Evolutionary conservation across 2,329 filamentous ascomycete genomes (phyloP), one percentile per base, ranked within the genome.

Genomic region (Paraconiothyrium brasiliense): DNA sequence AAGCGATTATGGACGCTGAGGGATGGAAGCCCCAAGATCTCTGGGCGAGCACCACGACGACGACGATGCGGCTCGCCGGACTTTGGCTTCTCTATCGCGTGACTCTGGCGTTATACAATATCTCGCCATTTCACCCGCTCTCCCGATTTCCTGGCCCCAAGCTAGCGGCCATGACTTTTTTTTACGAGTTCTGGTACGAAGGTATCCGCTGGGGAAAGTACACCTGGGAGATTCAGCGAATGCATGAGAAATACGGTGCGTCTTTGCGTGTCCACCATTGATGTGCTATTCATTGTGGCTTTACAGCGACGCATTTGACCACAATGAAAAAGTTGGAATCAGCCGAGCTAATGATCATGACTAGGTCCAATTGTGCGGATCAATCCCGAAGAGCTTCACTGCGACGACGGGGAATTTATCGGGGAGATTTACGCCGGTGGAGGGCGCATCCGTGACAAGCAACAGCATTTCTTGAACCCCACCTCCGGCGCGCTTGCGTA

Each of bases 131-230:
- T 30, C 59, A 63, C 39, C 62, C 62, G 11, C 47, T 67, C 43
- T 35, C 49, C 32, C 35, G 50, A 11, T 57, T 67, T 46, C 64
- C 64, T 4, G 64, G 64, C 13, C 62, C 64, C 14, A 63, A 47
- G 32, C 46, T 67, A 4, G 55, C 62, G 7, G 64, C 62, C 22
- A 39, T 52, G 24, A 61, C 62, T 4, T 39, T 32, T 20, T 51
- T 60, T 44, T 66, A 66, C 46, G 64, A 66, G 48, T 61, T 59
- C 52, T 66, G 50, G 37, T 60, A 58, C 35, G 64, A 66, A 41
- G 24, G 60, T 8, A 30, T 63, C 30, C 46, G 22, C 13, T 32
- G 52, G 9, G 61, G 57, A 30, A 58, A 43, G 22, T 66, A 58
- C 44, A 39, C 41, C 24, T 57, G 37, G n/a, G 51, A 58, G 30